A percentile compares a stretch with the other conserved stretches of the same genome.
These are phyloP conservation scores for Garcia nutans DNA, from an alignment of 345 rosid species.

Conservation along the genomic window DNA sequence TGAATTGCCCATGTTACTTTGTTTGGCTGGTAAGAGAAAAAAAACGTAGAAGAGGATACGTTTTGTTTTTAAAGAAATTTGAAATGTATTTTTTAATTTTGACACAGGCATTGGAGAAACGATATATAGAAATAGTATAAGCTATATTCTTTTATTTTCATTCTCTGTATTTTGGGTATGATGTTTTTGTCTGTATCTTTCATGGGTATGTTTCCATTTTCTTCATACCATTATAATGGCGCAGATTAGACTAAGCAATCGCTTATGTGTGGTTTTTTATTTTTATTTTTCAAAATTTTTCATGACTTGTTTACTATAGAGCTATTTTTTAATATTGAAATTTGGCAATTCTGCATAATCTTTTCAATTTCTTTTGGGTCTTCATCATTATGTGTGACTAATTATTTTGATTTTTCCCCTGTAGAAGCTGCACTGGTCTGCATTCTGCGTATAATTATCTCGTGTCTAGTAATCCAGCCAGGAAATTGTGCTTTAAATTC, in stretches of 20 bases:
- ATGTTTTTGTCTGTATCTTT: too few species aligned
- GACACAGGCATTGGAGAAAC: too few species aligned
- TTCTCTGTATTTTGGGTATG: too few species aligned
- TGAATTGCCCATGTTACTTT: neutral
- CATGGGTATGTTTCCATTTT: too few species aligned
- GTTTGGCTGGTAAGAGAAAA: neutral
- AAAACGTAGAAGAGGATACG: neutral
- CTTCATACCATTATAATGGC: too few species aligned
- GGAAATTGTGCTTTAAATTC: slow-evolving; percentile 30
- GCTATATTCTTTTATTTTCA: too few species aligned
- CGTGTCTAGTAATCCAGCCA: slow-evolving; percentile 10
- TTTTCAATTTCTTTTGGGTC: neutral
- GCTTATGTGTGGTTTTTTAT: neutral
- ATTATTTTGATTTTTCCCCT: neutral
- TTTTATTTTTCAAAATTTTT: too few species aligned
- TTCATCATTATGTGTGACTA: neutral
- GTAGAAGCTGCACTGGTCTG: slow-evolving; percentile 24
- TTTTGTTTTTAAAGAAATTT: neutral
- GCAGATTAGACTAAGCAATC: neutral
- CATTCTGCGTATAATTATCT: slow-evolving; percentile 11
- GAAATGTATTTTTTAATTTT: neutral
- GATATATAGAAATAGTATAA: too few species aligned
- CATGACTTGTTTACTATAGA: too few species aligned
- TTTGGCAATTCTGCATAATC: neutral
- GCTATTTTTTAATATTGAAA: neutral